Conservation (phyloP, 305 asterid species). For the Solanum hybrid region DNA sequence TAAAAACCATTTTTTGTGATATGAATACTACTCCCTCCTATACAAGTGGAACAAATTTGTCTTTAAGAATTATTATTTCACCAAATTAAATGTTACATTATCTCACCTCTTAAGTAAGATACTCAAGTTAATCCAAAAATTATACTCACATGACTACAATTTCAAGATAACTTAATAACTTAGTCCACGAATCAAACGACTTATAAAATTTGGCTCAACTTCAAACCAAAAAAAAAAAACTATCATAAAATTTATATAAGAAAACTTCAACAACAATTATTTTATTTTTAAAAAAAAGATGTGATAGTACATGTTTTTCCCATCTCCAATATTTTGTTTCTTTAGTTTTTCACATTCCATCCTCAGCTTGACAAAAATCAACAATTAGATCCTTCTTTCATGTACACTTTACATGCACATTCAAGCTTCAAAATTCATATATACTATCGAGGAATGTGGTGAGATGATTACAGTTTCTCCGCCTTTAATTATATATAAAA, state of each 20-base stretch:
- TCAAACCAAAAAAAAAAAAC: neutral
- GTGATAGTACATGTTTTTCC: neutral
- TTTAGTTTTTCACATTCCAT: neutral
- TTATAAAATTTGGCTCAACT: neutral
- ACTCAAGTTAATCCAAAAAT: neutral
- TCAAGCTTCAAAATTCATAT: neutral
- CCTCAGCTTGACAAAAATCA: neutral
- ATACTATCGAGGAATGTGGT: neutral
- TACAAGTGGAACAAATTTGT: neutral
- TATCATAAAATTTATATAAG: neutral
- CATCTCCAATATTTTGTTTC: neutral
- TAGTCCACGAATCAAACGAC: neutral
- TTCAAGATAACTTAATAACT: neutral
- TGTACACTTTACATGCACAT: neutral
- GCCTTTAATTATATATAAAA: too few species aligned
- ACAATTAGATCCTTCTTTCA: neutral
- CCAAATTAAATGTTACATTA: neutral
- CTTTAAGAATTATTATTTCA: neutral
- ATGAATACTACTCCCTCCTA: neutral
- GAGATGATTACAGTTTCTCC: neutral
- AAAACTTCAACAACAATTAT: neutral
- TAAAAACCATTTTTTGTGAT: neutral
- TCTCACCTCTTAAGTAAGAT: neutral
- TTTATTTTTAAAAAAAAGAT: too few species aligned
- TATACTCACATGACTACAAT: neutral